phyloP scores from a whole-genome alignment of 2,329 filamentous ascomycete genomes.

The Diaporthe vexans region DNA sequence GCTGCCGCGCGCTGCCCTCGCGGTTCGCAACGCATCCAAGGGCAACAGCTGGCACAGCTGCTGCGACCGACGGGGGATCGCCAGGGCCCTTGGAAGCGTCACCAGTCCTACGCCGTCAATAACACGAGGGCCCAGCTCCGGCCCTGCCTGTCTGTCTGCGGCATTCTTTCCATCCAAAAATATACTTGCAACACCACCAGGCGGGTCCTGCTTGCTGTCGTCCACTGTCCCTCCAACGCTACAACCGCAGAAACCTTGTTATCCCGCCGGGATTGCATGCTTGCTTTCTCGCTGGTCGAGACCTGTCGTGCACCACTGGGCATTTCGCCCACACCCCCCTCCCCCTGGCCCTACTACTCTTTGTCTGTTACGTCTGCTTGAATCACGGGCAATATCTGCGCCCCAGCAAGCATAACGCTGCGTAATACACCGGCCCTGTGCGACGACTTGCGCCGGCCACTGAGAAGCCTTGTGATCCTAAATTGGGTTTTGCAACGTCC shows the following conservation, averaged over 20 bases:
- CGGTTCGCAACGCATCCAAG: conserved; percentile 4
- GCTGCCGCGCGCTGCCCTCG: background rate
- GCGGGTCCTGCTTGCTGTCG: conserved; percentile 29
- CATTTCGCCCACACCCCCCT: conserved; percentile 8
- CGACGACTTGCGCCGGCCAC: conserved; percentile 34
- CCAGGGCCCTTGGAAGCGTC: conserved; percentile 5
- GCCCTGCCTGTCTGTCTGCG: conserved; percentile 11
- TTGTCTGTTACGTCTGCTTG: conserved; percentile 28
- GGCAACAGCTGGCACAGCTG: background rate
- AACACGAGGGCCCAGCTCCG: background rate
- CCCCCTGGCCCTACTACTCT: background rate
- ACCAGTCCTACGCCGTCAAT: conserved; percentile 20
- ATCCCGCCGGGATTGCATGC: conserved; percentile 16
- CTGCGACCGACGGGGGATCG: conserved; percentile 2
- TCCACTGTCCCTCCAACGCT: conserved; percentile 1
- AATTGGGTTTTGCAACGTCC: conserved; percentile 5
- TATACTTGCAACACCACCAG: conserved; percentile 39
- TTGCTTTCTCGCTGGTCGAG: conserved; percentile 24
- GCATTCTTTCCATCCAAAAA: conserved; percentile 23
- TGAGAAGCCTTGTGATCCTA: conserved; percentile 27
- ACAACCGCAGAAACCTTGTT: conserved; percentile 26
- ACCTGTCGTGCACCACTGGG: conserved; percentile 17
- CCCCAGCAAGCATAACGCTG: conserved; percentile 27
- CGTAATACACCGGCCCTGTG: conserved; percentile 26
- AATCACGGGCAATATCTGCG: conserved; percentile 31